Conservation (phyloP, 768 basidiomycete species). For the Boletus rex-veris region DNA sequence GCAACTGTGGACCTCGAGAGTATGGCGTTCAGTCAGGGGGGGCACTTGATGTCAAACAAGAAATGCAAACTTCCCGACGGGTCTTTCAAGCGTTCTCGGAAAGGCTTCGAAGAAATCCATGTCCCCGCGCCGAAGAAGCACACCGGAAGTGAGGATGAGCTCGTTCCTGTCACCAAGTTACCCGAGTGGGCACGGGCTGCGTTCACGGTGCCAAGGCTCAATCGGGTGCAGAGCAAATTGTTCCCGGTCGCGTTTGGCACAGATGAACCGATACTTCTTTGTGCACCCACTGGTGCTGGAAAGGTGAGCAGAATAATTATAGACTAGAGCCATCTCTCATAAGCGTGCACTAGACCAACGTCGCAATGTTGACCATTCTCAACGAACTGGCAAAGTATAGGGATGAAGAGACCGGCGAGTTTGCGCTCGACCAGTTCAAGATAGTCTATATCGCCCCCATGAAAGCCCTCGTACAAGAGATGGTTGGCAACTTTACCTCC, state of each 20-base stretch:
- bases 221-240: slow-evolving; percentile 90
- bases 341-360: slow-evolving; percentile 71
- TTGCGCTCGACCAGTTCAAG: slow-evolving; percentile 90
- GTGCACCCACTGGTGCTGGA: slow-evolving; percentile 97
- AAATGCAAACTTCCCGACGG: slow-evolving; percentile 97
- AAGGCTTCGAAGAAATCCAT: slow-evolving; percentile 98
- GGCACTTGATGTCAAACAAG: slow-evolving; percentile 97
- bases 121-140: slow-evolving; percentile 90
- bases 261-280: slow-evolving; percentile 91
- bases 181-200: slow-evolving; percentile 87
- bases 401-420: slow-evolving; percentile 72
- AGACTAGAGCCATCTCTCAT: slow-evolving; percentile 5
- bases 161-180: slow-evolving; percentile 67
- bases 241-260: slow-evolving; percentile 92
- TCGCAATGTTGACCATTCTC: slow-evolving; percentile 92
- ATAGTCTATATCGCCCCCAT: slow-evolving; percentile 97
- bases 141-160: slow-evolving; percentile 55
- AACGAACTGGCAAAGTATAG: slow-evolving; percentile 87
- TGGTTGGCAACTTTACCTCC: slow-evolving; percentile 90
- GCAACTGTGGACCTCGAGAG: slow-evolving; percentile 83
- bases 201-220: slow-evolving; percentile 78
- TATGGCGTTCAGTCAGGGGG: slow-evolving; percentile 96
- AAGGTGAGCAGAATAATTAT: slow-evolving; percentile 58
- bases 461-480: slow-evolving; percentile 99
- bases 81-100: slow-evolving; percentile 93